Conservation (phyloP, 1,139 yeast genomes). For the Hyphopichia wangnamkhiaoensis region DNA sequence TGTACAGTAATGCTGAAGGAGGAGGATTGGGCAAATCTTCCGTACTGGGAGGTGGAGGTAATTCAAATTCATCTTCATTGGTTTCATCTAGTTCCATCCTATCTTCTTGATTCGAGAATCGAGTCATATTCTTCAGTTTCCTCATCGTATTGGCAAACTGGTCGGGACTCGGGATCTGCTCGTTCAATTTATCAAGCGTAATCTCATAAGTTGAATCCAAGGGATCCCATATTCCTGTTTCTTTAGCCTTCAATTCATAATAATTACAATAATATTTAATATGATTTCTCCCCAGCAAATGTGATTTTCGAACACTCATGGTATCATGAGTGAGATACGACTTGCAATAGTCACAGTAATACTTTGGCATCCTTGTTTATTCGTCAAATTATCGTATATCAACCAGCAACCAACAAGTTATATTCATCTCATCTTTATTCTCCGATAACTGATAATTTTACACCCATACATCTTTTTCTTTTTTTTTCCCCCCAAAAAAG, state of each 20-base stretch:
- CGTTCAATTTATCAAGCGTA: constrained; percentile 36
- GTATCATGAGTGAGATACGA: constrained; percentile 88
- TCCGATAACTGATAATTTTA: too few species aligned
- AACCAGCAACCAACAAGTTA: neutral
- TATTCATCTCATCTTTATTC: too few species aligned
- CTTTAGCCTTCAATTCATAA: constrained; percentile 60
- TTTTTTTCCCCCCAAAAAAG: too few species aligned
- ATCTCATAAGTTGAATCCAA: constrained; percentile 43
- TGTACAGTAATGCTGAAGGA: constrained; percentile 29
- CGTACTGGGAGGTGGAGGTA: constrained; percentile 40
- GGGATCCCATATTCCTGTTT: constrained; percentile 47
- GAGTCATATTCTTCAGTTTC: constrained; percentile 5
- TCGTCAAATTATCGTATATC: neutral
- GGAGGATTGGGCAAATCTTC: constrained; percentile 37
- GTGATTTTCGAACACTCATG: constrained; percentile 81
- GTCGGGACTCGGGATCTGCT: constrained; percentile 47
- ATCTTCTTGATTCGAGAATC: constrained; percentile 15
- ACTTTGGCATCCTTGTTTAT: constrained; percentile 46
- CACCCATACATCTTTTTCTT: neutral
- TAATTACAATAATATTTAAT: constrained; percentile 73
- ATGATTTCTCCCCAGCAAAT: constrained; percentile 79
- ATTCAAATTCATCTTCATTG: constrained; percentile 16
- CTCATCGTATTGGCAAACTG: constrained; percentile 1
- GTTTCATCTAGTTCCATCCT: constrained; percentile 17
- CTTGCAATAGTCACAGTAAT: constrained; percentile 87